Evolutionary conservation across 345 rosid species (phyloP).

Genomic region (Triadica sebifera): DNA sequence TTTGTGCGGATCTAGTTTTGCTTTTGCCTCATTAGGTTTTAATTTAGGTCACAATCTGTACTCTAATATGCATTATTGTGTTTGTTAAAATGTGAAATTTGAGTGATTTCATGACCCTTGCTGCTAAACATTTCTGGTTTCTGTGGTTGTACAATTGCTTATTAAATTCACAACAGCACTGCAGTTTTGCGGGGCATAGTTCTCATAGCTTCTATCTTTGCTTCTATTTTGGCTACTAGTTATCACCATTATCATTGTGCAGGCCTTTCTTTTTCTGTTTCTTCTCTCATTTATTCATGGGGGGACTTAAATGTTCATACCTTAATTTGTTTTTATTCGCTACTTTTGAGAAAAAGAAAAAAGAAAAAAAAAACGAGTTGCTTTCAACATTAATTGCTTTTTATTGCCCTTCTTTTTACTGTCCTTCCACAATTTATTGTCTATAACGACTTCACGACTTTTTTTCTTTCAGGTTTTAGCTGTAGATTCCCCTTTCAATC

Average conservation of each 20-base stretch:
- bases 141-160: conserved; percentile 9
- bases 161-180: conserved; percentile 37
- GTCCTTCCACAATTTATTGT: conserved; percentile 33
- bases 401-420: conserved; percentile 21
- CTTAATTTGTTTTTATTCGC: conserved; percentile 32
- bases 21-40: background rate
- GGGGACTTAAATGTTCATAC: conserved; percentile 27
- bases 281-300: conserved; percentile 33
- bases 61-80: conserved; percentile 5
- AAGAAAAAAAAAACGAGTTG: conserved; percentile 14
- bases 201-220: conserved; percentile 24
- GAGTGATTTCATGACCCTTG: conserved; percentile 13
- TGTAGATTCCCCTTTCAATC: conserved; percentile 17
- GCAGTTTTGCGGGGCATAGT: conserved; percentile 33
- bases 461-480: conserved; percentile 23
- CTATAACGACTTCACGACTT: conserved; percentile 36
- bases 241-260: conserved; percentile 12
- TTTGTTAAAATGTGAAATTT: conserved; percentile 8
- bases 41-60: background rate
- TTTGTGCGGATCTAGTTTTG: conserved; percentile 1
- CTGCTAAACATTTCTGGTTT: conserved; percentile 3
- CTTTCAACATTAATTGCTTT: conserved; percentile 42
- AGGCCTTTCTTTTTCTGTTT: conserved; percentile 9
- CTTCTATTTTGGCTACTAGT: conserved; percentile 27
- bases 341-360: conserved; percentile 27